Base-by-base conservation (phyloP, 2,329 filamentous ascomycete species). In the Thermochaetoides dissita region DNA sequence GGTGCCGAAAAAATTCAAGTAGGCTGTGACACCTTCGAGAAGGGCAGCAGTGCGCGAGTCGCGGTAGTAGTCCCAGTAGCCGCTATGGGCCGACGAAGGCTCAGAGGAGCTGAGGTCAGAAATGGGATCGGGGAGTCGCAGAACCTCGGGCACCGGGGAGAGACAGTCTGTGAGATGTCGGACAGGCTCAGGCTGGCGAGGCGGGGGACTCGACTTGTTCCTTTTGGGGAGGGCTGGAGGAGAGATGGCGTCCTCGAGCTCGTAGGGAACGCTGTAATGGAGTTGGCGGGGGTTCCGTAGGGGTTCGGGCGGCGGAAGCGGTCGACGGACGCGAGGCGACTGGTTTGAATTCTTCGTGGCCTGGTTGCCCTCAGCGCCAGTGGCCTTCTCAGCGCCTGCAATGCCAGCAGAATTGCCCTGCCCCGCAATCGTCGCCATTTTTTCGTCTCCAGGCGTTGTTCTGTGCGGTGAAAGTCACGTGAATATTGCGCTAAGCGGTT, bases 391-490 rank as follows among this genome's bases (percentile, higher is more conserved):
- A 35, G n/a, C 41, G 29, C 39, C 44, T 39, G 29, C 40, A 47
- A 46, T 42, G 17, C 17, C 17, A n/a, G 34, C 46, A 50, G 48
- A 48, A 52, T 45, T 47, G 49, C 46, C 45, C 35, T 49, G 51
- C 51, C 49, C 49, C 51, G 49, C 51, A 53, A 47, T 41, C 40
- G 41, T 46, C 41, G 49, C 51, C 51, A 53, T 51, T 51, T 53
- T 52, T 52, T 48, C 37, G 37, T 34, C 17, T 37, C 17, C 17
- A 12, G 37, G 33, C 38, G 36, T 28, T 37, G 46, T 49, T 50
- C 43, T 51, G 50, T 50, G 49, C 45, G 50, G 41, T 36, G 38
- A 41, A 10, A 29, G 36, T 52, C 50, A 52, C 50, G 50, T 52
- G 50, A 4, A 32, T 4, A 30, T 8, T 2, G 11, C 37, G 45